Conservation (phyloP, 1,139 yeast genomes). For the Yarrowia galli region DNA sequence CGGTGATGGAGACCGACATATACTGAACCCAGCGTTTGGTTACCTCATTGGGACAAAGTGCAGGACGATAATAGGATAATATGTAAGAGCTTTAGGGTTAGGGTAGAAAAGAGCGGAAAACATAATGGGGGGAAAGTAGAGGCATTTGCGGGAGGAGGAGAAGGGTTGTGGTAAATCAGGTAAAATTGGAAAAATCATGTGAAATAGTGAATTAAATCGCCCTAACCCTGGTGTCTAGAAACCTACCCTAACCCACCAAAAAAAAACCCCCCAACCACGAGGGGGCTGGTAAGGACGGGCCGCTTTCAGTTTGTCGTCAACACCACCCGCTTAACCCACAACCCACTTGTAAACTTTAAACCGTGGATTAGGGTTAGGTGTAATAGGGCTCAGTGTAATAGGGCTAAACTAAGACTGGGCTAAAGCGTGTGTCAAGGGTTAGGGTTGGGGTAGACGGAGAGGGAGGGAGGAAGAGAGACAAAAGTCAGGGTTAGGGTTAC, state of each 20-base stretch:
- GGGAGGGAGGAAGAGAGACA: no score
- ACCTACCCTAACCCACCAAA: neutral
- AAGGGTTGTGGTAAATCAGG: no score
- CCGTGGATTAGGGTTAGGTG: no score
- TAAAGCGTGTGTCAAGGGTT: conserved; percentile 29
- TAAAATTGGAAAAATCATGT: neutral
- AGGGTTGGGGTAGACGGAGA: conserved; percentile 7
- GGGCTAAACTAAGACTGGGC: conserved; percentile 28
- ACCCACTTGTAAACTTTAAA: neutral
- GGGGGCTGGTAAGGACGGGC: no score
- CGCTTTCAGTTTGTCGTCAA: no score
- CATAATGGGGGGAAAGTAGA: neutral
- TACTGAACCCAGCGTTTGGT: conserved; percentile 34
- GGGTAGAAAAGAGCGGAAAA: neutral
- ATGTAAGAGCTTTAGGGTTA: neutral
- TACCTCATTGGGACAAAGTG: conserved; percentile 26
- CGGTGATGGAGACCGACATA: conserved; percentile 26
- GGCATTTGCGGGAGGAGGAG: neutral
- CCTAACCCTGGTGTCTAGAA: no score
- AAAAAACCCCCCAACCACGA: no score
- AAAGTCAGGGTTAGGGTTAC: no score
- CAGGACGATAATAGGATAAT: conserved; percentile 15
- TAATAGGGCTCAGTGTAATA: conserved; percentile 20
- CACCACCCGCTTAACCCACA: neutral
- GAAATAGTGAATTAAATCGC: no score